Percentiles rank a stretch among this genome's conserved stretches.
Evolutionary conservation across 306 rosid genomes (phyloP).

Genomic region (Medicago truncatula): DNA sequence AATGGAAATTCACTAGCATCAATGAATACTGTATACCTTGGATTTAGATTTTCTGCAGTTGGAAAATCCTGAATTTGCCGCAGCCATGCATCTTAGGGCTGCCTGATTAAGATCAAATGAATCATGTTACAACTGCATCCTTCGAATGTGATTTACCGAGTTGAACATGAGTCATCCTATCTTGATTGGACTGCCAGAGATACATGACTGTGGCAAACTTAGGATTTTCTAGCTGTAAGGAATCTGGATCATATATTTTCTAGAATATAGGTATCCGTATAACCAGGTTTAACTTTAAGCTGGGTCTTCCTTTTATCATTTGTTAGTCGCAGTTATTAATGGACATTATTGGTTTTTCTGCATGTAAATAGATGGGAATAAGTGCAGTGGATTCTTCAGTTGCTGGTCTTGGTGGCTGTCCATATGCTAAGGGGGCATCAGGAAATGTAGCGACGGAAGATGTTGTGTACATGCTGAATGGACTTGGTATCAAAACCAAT

Average conservation of each 20-base stretch:
- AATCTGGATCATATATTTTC: neutral
- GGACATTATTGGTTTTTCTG: conserved; percentile 44
- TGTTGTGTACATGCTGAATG: conserved; percentile 90
- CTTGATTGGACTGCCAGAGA: neutral
- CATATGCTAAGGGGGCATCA: conserved; percentile 53
- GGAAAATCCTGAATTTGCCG: neutral
- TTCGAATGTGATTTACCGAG: neutral
- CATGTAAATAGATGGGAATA: conserved; percentile 60
- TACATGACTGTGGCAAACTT: neutral
- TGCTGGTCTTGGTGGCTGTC: conserved; percentile 51
- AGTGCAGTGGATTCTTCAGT: conserved; percentile 51
- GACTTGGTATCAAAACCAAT: conserved; percentile 77
- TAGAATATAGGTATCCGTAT: neutral
- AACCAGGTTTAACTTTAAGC: neutral
- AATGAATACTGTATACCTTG: neutral
- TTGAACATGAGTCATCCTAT: neutral
- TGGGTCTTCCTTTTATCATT: conserved; percentile 3
- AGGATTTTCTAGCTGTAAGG: neutral
- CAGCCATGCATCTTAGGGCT: neutral
- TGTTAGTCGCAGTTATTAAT: conserved; percentile 14
- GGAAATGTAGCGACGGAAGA: conserved; percentile 89
- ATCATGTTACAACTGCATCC: neutral
- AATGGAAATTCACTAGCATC: neutral
- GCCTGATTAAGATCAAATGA: neutral
- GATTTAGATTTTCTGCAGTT: neutral